A percentile compares a stretch with the other conserved stretches of the same genome.
phyloP scores from a whole-genome alignment of 805 yeast genomes.

The Blastobotrys parvus region DNA sequence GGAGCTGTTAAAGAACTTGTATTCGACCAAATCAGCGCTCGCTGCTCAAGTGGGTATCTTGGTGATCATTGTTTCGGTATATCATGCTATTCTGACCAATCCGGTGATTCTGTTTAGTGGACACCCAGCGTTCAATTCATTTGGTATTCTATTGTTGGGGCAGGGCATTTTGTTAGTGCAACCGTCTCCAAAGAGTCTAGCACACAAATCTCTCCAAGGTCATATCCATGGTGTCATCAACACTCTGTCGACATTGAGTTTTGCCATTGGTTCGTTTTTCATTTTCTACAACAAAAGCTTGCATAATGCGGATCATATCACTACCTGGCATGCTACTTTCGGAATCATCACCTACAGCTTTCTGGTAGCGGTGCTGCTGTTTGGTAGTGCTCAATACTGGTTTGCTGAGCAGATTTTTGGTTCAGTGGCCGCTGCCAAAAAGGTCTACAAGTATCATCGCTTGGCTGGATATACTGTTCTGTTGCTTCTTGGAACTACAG shows the following conservation, averaged over 20 bases:
- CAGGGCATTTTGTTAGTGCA: slow-evolving; percentile 23
- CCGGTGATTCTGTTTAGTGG: slow-evolving; percentile 18
- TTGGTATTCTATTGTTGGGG: slow-evolving; percentile 19
- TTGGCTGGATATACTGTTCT: slow-evolving; percentile 19
- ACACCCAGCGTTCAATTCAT: slow-evolving; percentile 21
- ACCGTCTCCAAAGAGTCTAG: slow-evolving; percentile 17
- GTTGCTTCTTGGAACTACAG: slow-evolving; percentile 10
- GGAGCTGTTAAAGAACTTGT: not conserved
- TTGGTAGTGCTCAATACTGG: slow-evolving; percentile 24
- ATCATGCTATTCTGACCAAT: slow-evolving; percentile 1
- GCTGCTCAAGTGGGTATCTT: not conserved
- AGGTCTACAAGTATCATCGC: slow-evolving; percentile 24
- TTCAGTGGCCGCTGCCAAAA: slow-evolving; percentile 19
- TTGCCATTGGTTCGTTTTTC: slow-evolving; percentile 13
- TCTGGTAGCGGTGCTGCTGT: slow-evolving; percentile 12
- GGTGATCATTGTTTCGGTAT: not conserved
- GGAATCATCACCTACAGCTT: slow-evolving; percentile 19
- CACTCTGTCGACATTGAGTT: not conserved
- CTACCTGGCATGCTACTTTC: slow-evolving; percentile 23
- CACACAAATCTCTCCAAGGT: slow-evolving; percentile 20
- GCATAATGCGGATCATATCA: slow-evolving; percentile 20
- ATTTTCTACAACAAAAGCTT: slow-evolving; percentile 21
- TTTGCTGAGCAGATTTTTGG: slow-evolving; percentile 21
- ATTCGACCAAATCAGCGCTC: not conserved
- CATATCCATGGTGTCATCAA: slow-evolving; percentile 23